Percentiles rank a stretch among this genome's conserved stretches.
These are phyloP conservation scores for Fonsecaea monophora DNA, from an alignment of 2,329 filamentous ascomycete genomes.

Conservation along the genomic window DNA sequence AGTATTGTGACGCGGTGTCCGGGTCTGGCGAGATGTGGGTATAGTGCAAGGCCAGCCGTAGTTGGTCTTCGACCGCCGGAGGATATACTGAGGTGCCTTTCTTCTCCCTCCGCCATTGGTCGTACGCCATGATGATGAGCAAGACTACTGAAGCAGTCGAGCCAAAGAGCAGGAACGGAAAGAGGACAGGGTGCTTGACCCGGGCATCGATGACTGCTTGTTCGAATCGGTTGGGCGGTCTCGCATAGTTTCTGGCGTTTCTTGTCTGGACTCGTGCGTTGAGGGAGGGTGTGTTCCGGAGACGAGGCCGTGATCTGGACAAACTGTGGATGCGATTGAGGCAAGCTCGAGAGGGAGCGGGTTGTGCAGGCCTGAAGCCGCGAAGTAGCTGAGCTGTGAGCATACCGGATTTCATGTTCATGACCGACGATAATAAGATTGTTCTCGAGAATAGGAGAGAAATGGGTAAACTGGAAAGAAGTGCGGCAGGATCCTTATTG, in stretches of 20 bases:
- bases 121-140: slow-evolving; percentile 52
- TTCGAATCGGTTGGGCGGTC: slow-evolving; percentile 29
- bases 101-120: slow-evolving; percentile 51
- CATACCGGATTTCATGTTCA: slow-evolving; percentile 23
- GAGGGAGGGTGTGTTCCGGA: slow-evolving; percentile 2
- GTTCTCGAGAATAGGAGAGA: background rate
- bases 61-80: slow-evolving; percentile 58
- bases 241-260: slow-evolving; percentile 29
- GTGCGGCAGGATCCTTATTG: background rate
- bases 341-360: slow-evolving; percentile 32
- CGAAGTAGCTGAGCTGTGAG: background rate
- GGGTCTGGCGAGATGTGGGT: slow-evolving; percentile 78
- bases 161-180: slow-evolving; percentile 51
- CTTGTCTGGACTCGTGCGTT: slow-evolving; percentile 22
- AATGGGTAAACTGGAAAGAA: background rate
- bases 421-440: background rate
- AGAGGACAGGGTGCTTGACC: slow-evolving; percentile 48
- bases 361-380: slow-evolving; percentile 2
- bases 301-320: slow-evolving; percentile 6
- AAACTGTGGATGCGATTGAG: slow-evolving; percentile 14
- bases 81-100: slow-evolving; percentile 54
- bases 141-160: slow-evolving; percentile 45
- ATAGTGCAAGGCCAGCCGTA: slow-evolving; percentile 87
- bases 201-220: slow-evolving; percentile 37
- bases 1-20: slow-evolving; percentile 79